phyloP scores from a whole-genome alignment of 805 yeast species.

The Cyberlindnera samutprakarnensis region DNA sequence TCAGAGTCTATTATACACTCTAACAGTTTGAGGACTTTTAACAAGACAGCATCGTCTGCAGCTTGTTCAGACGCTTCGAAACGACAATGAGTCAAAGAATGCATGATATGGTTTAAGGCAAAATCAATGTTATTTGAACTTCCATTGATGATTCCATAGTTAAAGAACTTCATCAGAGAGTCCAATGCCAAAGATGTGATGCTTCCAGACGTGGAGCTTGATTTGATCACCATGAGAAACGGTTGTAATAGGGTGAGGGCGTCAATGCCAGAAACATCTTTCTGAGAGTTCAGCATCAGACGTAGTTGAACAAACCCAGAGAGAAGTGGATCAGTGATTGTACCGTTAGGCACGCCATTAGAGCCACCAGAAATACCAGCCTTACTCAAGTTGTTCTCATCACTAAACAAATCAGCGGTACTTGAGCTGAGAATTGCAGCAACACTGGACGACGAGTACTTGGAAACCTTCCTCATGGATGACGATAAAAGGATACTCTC shows the following conservation, averaged over 20 bases:
- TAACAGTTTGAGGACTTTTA: slow-evolving; percentile 72
- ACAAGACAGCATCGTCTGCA: slow-evolving; percentile 83
- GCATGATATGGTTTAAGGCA: slow-evolving; percentile 53
- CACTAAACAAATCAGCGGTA: slow-evolving; percentile 40
- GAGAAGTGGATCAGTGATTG: slow-evolving; percentile 51
- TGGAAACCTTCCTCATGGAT: slow-evolving; percentile 82
- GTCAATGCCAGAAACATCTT: slow-evolving; percentile 50
- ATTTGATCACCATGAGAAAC: slow-evolving; percentile 72
- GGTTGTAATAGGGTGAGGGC: slow-evolving; percentile 77
- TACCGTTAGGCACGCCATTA: slow-evolving; percentile 10
- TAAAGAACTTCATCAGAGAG: slow-evolving; percentile 66
- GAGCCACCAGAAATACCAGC: slow-evolving; percentile 14
- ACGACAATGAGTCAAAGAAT: slow-evolving; percentile 83
- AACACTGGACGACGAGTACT: slow-evolving; percentile 70
- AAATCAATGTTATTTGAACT: slow-evolving; percentile 47
- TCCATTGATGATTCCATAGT: slow-evolving; percentile 55
- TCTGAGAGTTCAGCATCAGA: slow-evolving; percentile 53
- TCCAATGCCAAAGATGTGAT: slow-evolving; percentile 77
- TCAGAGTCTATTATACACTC: slow-evolving; percentile 61
- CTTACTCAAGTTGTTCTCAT: slow-evolving; percentile 31
- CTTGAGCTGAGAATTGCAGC: slow-evolving; percentile 78
- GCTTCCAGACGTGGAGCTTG: slow-evolving; percentile 78
- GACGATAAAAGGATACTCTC: slow-evolving; percentile 84
- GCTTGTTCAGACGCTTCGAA: slow-evolving; percentile 93
- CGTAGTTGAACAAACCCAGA: slow-evolving; percentile 76